phyloP scores from a whole-genome alignment of 768 basidiomycete species.

The Amanita inopinata region DNA sequence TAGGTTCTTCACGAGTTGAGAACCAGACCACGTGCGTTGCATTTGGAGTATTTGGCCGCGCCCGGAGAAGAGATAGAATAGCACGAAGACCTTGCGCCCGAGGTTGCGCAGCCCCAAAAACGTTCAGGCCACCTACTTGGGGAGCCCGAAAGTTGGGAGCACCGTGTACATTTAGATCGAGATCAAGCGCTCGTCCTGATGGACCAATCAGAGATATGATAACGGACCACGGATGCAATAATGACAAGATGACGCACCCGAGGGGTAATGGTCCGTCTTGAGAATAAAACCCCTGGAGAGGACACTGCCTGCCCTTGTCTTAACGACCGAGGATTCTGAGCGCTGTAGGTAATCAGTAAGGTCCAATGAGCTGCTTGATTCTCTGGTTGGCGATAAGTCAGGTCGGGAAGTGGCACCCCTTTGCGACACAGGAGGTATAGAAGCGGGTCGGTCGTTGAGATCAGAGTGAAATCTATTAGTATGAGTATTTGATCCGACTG shows the following conservation, averaged over 20 bases:
- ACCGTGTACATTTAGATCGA: slow-evolving; percentile 87
- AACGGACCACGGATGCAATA: slow-evolving; percentile 1
- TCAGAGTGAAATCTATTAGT: neutral
- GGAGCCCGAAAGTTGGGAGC: slow-evolving; percentile 94
- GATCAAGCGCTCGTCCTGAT: slow-evolving; percentile 76
- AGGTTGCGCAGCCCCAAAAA: slow-evolving; percentile 94
- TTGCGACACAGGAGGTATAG: neutral
- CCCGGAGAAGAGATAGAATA: slow-evolving; percentile 76
- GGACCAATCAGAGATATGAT: slow-evolving; percentile 4
- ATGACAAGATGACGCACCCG: slow-evolving; percentile 32
- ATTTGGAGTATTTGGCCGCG: slow-evolving; percentile 51
- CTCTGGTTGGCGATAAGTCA: slow-evolving; percentile 13
- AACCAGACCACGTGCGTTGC: slow-evolving; percentile 88
- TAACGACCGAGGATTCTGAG: slow-evolving; percentile 67
- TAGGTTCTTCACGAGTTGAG: slow-evolving; percentile 92
- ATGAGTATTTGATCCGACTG: neutral
- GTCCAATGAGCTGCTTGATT: slow-evolving; percentile 34
- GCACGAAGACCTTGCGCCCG: slow-evolving; percentile 86
- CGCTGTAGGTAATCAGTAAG: slow-evolving; percentile 53
- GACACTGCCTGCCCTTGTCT: slow-evolving; percentile 76
- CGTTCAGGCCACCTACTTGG: slow-evolving; percentile 69
- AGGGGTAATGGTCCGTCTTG: slow-evolving; percentile 87
- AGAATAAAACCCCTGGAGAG: slow-evolving; percentile 84
- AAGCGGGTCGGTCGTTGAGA: slow-evolving; percentile 1
- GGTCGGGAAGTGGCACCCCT: slow-evolving; percentile 7